Evolutionary conservation across 2,329 filamentous ascomycete genomes (phyloP), one percentile per base, ranked within the genome.

Genomic region (Phyllosticta ampelicida): DNA sequence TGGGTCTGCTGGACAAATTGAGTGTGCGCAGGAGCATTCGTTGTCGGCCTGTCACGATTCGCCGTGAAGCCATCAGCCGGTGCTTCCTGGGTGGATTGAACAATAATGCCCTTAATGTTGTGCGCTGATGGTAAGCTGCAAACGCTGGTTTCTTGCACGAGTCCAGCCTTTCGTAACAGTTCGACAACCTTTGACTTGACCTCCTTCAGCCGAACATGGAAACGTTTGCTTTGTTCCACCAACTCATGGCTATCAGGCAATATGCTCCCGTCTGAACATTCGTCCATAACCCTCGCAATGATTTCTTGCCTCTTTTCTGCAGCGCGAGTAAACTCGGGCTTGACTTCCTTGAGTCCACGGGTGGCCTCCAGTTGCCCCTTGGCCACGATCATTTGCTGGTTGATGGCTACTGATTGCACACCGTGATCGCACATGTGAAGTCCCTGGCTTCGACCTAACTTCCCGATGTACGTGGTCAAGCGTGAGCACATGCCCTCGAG

Each of bases 1-100:
- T 72, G 70, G 8, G 66, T 70, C 49, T 67, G 66, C 55, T 66
- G 70, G 9, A 66, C 61, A 48, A 65, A 70, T 60, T 72, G 69
- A 16, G 70, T 72, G 11, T 51, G 49, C 19, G 19, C 19, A 10
- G 9, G 51, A 9, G 9, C 8, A 16, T 23, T 20, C 10, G 36
- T 30, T 28, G 9, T 44, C 4, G 11, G 29, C 1, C 21, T 30
- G 30, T 11, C 20, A 36, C n/a, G 16, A 9, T 44, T 30, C 21
- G 13, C 36, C 36, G n/a, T 6, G n/a, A n/a, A 44, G 8, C 36
- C n/a, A 44, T 16, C 16, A n/a, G 36, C 36, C n/a, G 36, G 36
- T n/a, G 36, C n/a, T 6, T 6, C 36, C 13, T 44, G 36, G 16
- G 36, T 44, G 1, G 36, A 44, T 44, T 44, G 13, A 16, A 44